These are phyloP conservation scores for Daedaleopsis sinensis DNA, from an alignment of 768 basidiomycete genomes.

Conservation along the genomic window DNA sequence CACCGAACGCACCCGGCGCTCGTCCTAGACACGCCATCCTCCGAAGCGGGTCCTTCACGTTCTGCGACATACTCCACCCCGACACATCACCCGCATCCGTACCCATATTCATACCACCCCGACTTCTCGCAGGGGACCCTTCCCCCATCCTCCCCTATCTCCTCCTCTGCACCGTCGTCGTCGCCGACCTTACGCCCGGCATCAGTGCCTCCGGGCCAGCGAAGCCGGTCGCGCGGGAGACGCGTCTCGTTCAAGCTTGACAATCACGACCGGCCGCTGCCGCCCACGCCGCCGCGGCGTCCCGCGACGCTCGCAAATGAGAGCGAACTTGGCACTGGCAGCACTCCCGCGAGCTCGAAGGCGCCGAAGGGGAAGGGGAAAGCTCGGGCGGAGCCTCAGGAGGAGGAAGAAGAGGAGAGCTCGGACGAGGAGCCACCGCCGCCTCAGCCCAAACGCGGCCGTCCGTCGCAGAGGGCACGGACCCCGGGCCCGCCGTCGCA, in stretches of 20 bases:
- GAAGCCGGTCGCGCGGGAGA: constrained; percentile 57
- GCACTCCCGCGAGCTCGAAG: not conserved
- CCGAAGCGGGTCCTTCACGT: constrained; percentile 27
- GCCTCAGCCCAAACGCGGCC: constrained; percentile 6
- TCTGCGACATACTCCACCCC: constrained; percentile 40
- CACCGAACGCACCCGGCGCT: constrained; percentile 6
- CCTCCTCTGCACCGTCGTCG: constrained; percentile 35
- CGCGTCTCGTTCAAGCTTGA: constrained; percentile 59
- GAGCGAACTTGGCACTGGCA: not conserved
- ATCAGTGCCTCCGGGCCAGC: constrained; percentile 35
- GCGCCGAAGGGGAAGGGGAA: constrained; percentile 13
- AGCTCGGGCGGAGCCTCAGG: constrained; percentile 8
- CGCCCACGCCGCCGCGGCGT: constrained; percentile 6
- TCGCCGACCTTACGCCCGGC: constrained; percentile 20
- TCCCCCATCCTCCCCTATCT: constrained; percentile 57
- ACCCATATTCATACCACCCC: constrained; percentile 47
- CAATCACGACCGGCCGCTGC: constrained; percentile 22
- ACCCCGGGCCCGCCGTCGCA: constrained; percentile 24
- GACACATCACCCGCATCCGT: constrained; percentile 35
- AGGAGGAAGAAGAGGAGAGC: constrained; percentile 11
- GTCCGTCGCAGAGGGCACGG: constrained; percentile 13
- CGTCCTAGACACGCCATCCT: constrained; percentile 34
- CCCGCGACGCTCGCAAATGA: not conserved
- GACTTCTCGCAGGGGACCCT: constrained; percentile 47
- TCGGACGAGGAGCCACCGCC: constrained; percentile 4